These are phyloP conservation scores for Tricholoma matsutake DNA, from an alignment of 768 basidiomycete species.

Conservation along the genomic window DNA sequence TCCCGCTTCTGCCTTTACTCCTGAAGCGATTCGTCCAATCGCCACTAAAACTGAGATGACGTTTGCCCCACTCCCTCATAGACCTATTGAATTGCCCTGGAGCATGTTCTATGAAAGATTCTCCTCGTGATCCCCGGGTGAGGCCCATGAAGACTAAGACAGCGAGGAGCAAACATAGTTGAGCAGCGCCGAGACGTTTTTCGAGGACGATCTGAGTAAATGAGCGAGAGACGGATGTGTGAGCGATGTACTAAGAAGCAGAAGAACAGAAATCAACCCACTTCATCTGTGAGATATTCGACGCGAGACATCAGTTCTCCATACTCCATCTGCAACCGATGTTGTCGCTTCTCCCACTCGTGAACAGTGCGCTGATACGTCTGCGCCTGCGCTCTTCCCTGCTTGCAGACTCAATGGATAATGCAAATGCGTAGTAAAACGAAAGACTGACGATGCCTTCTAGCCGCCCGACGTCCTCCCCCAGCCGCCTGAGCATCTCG, in stretches of 20 bases:
- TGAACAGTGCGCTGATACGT: slow-evolving; percentile 58
- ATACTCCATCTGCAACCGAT: slow-evolving; percentile 68
- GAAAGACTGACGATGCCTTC: slow-evolving; percentile 63
- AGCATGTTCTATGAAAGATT: slow-evolving; percentile 22
- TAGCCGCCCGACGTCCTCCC: slow-evolving; percentile 74
- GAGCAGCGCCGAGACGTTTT: slow-evolving; percentile 85
- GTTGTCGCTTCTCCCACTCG: slow-evolving; percentile 69
- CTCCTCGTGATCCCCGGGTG: slow-evolving; percentile 66
- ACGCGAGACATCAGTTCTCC: slow-evolving; percentile 65
- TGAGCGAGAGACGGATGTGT: not conserved
- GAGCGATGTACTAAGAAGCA: not conserved
- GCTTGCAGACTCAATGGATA: not conserved
- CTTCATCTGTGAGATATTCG: slow-evolving; percentile 79
- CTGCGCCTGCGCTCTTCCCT: slow-evolving; percentile 73
- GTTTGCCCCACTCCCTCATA: slow-evolving; percentile 53
- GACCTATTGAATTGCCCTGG: slow-evolving; percentile 27
- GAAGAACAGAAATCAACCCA: slow-evolving; percentile 26
- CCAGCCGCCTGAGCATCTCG: slow-evolving; percentile 68
- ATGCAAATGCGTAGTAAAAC: not conserved
- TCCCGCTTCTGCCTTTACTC: slow-evolving; percentile 20
- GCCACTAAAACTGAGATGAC: slow-evolving; percentile 54
- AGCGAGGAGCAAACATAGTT: slow-evolving; percentile 78
- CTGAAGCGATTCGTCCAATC: slow-evolving; percentile 45
- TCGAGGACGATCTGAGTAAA: slow-evolving; percentile 70
- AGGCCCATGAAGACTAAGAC: slow-evolving; percentile 86